A percentile compares a stretch with the other conserved stretches of the same genome.
Evolutionary conservation across 257 asterid genomes (phyloP).

Genomic region (Capsicum baccatum): DNA sequence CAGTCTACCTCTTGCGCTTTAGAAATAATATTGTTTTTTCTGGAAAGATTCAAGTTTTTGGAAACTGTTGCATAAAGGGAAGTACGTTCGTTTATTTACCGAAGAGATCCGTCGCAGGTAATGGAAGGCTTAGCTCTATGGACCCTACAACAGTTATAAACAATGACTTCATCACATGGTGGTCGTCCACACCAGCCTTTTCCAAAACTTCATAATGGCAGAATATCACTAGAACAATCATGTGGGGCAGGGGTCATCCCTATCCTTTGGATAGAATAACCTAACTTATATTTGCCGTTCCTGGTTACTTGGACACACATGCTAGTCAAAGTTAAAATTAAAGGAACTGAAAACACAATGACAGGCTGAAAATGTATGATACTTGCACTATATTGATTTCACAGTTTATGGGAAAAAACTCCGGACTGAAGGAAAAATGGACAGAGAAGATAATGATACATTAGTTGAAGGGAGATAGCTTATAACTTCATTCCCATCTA

Average conservation of each 20-base stretch:
- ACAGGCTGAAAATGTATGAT: background rate
- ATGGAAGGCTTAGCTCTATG: background rate
- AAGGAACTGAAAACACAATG: conserved; percentile 12
- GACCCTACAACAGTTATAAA: background rate
- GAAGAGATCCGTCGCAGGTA: background rate
- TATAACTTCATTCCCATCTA: background rate
- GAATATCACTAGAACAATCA: conserved; percentile 26
- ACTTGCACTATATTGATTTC: background rate
- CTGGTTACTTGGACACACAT: conserved; percentile 6
- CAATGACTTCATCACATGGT: conserved; percentile 17
- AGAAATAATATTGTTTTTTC: background rate
- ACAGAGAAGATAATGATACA: conserved; percentile 18
- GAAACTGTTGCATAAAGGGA: background rate
- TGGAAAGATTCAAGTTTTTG: background rate
- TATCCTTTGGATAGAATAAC: conserved; percentile 2
- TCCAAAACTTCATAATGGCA: background rate
- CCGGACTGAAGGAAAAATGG: conserved; percentile 1
- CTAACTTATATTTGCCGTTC: background rate
- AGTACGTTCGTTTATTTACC: background rate
- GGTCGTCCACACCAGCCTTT: background rate
- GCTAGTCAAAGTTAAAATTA: background rate
- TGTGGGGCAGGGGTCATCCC: background rate
- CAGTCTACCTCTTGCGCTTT: background rate
- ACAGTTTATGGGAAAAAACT: background rate
- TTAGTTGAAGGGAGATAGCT: conserved; percentile 8